Evolutionary conservation across 2,329 filamentous ascomycete species (phyloP), one percentile per base, ranked within the genome.

Genomic region (Fusarium sp.): DNA sequence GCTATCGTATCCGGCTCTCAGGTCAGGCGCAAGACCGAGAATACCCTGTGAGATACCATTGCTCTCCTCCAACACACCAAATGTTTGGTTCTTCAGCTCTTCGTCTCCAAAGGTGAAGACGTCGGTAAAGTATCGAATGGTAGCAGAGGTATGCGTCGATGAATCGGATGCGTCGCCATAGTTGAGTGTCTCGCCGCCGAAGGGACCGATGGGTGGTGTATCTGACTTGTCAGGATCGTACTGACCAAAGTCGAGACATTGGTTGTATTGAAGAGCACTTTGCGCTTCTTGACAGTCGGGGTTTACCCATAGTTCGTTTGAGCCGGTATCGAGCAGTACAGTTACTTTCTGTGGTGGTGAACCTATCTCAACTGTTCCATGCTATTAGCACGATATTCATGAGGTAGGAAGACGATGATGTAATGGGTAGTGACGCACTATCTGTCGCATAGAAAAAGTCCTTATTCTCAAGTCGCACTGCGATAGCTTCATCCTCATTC

Each of bases 261-360:
- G 79, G 0, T 76, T 55, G 5, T 74, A 69, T 37, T 83, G 77
- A 2, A 71, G 69, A 9, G 76, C 66, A 8, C 77, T 76, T 8
- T 76, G 79, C 1, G 84, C 79, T 7, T 78, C 79, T 6, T 72
- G 55, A 72, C 86, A 88, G 55, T 82, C 77, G 2, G 86, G 85
- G 63, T 87, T 85, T 45, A 87, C 83, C 86, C 86, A 88, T 10
- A 87, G 80, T 73, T 87, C 84, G 66, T 83, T 83, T 7, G 86
- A 87, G 18, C 86, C 86, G 1, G 84, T 86, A 63, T 86, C 84
- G 57, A 86, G 78, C 40, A 85, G 79, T 37, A 86, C 82, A 13
- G 82, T 81, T 37, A 86, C 76, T 13, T 71, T 77, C 66, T 86
- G 84, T 2, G 77, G 74, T 7, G 82, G 79, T 2, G 77, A 80